phyloP scores from a whole-genome alignment of 768 basidiomycete genomes.

The Suillus clintonianus region DNA sequence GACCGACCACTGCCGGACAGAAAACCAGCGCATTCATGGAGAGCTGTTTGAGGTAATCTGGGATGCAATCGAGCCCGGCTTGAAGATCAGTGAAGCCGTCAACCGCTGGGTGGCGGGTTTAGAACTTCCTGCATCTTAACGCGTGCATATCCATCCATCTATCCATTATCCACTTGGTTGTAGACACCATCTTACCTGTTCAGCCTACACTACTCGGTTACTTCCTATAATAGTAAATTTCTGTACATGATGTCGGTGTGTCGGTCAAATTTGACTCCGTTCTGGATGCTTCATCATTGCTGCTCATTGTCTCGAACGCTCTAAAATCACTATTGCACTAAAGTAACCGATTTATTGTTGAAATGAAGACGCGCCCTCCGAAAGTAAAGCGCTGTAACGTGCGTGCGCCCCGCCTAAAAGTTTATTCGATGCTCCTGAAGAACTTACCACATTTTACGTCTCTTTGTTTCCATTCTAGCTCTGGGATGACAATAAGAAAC shows the following conservation, averaged over 20 bases:
- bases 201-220: neutral
- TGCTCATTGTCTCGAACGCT: neutral
- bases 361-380: neutral
- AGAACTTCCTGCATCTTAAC: neutral
- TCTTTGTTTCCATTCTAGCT: slow-evolving; percentile 13
- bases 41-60: slow-evolving; percentile 1
- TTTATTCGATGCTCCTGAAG: neutral
- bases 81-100: neutral
- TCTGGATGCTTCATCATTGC: neutral
- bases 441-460: neutral
- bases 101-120: neutral
- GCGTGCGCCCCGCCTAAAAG: slow-evolving; percentile 8
- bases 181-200: neutral
- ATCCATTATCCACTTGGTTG: neutral
- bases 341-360: neutral
- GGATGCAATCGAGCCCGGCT: neutral
- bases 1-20: neutral
- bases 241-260: neutral
- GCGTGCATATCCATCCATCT: neutral
- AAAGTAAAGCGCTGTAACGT: slow-evolving; percentile 34
- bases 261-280: neutral
- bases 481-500: slow-evolving; percentile 28
- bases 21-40: neutral
- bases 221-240: slow-evolving; percentile 3
- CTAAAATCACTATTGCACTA: neutral